Conservation (phyloP, 345 rosid species). For the Gossypium ekmanianum region DNA sequence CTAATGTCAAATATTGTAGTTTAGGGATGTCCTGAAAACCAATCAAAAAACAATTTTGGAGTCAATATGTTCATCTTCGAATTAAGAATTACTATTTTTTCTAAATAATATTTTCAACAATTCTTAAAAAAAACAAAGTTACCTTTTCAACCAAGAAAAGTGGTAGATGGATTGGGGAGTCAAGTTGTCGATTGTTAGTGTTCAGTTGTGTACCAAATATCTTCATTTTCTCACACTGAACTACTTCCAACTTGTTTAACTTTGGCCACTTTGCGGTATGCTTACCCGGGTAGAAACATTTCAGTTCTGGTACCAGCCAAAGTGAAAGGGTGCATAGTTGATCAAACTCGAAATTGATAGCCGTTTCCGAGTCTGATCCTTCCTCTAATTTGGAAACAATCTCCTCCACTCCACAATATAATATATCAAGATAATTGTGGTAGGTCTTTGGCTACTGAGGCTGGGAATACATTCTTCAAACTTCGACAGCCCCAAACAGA, state of each 20-base stretch:
- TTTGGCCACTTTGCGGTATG: neutral
- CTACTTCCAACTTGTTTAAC: neutral
- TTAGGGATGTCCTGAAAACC: too few relatives aligned
- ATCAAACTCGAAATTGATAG: neutral
- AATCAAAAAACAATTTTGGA: too few relatives aligned
- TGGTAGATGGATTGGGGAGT: neutral
- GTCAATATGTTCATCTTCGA: too few relatives aligned
- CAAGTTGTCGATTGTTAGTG: neutral
- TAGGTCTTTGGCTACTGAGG: slow-evolving; percentile 1
- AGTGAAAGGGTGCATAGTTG: neutral
- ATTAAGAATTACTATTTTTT: too few relatives aligned
- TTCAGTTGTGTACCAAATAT: neutral
- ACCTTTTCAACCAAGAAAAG: slow-evolving; percentile 1
- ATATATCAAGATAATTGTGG: neutral
- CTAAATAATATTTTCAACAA: too few relatives aligned
- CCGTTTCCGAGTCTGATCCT: neutral
- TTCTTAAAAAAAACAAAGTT: too few relatives aligned
- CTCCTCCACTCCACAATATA: neutral
- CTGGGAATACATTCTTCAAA: neutral
- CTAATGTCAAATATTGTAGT: too few relatives aligned
- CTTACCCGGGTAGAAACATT: neutral
- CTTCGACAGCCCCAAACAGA: neutral
- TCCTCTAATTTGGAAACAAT: neutral
- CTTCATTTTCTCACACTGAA: neutral
- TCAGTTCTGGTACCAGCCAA: neutral